Evolutionary conservation across 805 yeast species (phyloP).

Genomic region (Teunomyces barrocoloradensis): DNA sequence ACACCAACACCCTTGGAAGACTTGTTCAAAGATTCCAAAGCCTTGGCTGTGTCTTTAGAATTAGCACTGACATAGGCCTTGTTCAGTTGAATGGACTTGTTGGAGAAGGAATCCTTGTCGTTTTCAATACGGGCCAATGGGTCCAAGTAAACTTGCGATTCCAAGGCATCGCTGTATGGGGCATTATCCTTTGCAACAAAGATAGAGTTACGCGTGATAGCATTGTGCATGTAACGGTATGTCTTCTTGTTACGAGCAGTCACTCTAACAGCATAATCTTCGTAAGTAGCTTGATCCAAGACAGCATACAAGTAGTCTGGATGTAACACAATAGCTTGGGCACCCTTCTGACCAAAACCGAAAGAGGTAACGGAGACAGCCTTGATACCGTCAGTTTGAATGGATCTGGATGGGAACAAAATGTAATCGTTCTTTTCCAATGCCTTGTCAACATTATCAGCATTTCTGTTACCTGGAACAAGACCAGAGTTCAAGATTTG

Average conservation of each 20-base stretch:
- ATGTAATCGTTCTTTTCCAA: slow-evolving; percentile 84
- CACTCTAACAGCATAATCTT: slow-evolving; percentile 69
- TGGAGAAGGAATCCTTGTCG: slow-evolving; percentile 38
- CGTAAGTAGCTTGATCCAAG: slow-evolving; percentile 68
- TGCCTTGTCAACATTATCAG: slow-evolving; percentile 87
- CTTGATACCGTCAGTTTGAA: slow-evolving; percentile 95
- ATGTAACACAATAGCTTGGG: slow-evolving; percentile 86
- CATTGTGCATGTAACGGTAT: slow-evolving; percentile 93
- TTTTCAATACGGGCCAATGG: slow-evolving; percentile 80
- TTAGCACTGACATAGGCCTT: slow-evolving; percentile 43
- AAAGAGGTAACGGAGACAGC: slow-evolving; percentile 96
- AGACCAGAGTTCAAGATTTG: slow-evolving; percentile 90
- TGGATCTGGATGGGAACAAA: slow-evolving; percentile 88
- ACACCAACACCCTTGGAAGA: slow-evolving; percentile 83
- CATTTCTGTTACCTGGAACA: slow-evolving; percentile 98
- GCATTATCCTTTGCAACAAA: slow-evolving; percentile 91
- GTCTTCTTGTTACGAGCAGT: slow-evolving; percentile 80
- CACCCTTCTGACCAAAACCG: slow-evolving; percentile 99
- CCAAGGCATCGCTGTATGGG: slow-evolving; percentile 88
- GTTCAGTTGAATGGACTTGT: slow-evolving; percentile 49
- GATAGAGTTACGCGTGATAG: slow-evolving; percentile 85
- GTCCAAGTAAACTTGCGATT: slow-evolving; percentile 88
- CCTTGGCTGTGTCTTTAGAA: slow-evolving; percentile 60
- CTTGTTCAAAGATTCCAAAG: slow-evolving; percentile 56
- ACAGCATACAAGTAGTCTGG: slow-evolving; percentile 91